Conservation (phyloP, 2,329 filamentous ascomycete species). For the Alternaria triticina region DNA sequence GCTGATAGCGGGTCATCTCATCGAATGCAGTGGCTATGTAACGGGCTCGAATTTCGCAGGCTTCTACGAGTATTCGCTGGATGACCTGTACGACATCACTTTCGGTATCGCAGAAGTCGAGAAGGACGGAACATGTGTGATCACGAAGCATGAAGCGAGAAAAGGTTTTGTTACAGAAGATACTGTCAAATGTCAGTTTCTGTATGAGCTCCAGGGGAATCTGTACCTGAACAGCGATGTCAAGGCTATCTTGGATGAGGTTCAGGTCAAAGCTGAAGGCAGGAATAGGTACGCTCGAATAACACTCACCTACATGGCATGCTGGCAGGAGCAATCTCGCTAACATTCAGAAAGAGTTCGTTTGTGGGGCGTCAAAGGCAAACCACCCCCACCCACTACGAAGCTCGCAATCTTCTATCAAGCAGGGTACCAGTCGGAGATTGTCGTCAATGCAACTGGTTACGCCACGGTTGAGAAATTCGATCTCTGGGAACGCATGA, state of each 20-base stretch:
- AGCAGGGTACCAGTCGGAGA: constrained; percentile 51
- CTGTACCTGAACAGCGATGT: constrained; percentile 56
- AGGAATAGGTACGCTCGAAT: constrained; percentile 39
- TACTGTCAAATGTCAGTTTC: constrained; percentile 49
- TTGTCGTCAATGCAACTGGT: constrained; percentile 43
- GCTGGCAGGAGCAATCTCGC: neutral
- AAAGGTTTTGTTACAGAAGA: constrained; percentile 48
- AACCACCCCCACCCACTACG: constrained; percentile 49
- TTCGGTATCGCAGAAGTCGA: constrained; percentile 60
- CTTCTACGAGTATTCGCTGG: constrained; percentile 53
- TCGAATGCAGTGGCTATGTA: constrained; percentile 57
- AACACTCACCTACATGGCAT: neutral
- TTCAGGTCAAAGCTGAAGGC: constrained; percentile 41
- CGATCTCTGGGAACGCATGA: constrained; percentile 57
- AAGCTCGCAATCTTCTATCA: constrained; percentile 51
- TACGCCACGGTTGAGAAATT: constrained; percentile 59
- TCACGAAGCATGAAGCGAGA: constrained; percentile 57
- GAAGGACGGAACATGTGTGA: constrained; percentile 53
- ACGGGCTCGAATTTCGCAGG: constrained; percentile 63
- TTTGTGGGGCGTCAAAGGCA: constrained; percentile 48
- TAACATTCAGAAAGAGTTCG: constrained; percentile 30
- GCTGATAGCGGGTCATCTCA: constrained; percentile 53
- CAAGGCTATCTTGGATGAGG: constrained; percentile 47
- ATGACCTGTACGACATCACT: constrained; percentile 52
- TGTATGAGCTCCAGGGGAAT: constrained; percentile 57